A percentile compares a stretch with the other conserved stretches of the same genome.
Evolutionary conservation across 176 grass and related monocot species (phyloP).

Genomic region (Raddia guianensis): DNA sequence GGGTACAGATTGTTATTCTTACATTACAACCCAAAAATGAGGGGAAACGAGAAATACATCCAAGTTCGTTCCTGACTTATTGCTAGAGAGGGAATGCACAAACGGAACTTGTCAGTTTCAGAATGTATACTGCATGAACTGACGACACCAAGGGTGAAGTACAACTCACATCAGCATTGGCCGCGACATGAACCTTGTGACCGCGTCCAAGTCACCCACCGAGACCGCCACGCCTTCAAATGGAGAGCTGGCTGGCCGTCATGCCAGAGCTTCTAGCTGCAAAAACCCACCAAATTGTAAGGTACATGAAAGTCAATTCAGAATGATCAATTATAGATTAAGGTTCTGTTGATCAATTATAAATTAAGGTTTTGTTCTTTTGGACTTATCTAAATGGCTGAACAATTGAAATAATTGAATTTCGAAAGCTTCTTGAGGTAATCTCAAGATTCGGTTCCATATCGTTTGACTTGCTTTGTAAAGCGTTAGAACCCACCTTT

Average conservation of each 20-base stretch:
- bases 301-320: neutral
- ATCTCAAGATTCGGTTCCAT: no score
- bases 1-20: slow-evolving; percentile 40
- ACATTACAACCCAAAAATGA: slow-evolving; percentile 38
- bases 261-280: slow-evolving; percentile 35
- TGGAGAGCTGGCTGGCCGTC: slow-evolving; percentile 30
- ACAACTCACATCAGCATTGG: slow-evolving; percentile 13
- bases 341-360: no score
- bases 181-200: slow-evolving; percentile 9
- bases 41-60: slow-evolving; percentile 10
- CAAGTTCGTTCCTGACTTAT: slow-evolving; percentile 55
- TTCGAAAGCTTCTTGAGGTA: no score
- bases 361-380: no score
- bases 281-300: slow-evolving; percentile 18
- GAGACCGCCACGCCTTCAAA: slow-evolving; percentile 12
- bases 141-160: slow-evolving; percentile 29
- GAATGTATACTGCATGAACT: slow-evolving; percentile 38
- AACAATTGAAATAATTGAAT: no score
- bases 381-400: no score
- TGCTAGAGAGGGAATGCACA: slow-evolving; percentile 39
- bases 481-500: no score
- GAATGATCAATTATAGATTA: neutral
- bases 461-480: no score
- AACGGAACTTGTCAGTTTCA: slow-evolving; percentile 46
- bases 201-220: slow-evolving; percentile 37